Conservation (phyloP, 371 early-diverging fungal genomes). For the Mucor irregularis region DNA sequence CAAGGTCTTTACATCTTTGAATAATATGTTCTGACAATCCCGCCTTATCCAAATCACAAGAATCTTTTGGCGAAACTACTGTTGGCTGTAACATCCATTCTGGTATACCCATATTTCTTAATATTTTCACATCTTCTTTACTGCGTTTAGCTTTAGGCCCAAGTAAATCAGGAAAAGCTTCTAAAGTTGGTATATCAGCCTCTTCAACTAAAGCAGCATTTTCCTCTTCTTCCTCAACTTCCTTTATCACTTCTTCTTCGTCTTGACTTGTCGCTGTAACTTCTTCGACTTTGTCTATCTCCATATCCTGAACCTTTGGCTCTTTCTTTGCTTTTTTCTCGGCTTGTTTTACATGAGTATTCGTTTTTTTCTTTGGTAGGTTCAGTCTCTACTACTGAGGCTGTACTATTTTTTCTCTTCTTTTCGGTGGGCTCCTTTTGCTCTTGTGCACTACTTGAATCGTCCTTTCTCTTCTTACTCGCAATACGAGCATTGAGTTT, state of each 20-base stretch:
- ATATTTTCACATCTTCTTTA: slow-evolving; percentile 36
- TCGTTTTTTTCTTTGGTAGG: background rate
- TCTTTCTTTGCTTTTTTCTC: background rate
- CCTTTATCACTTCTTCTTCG: background rate
- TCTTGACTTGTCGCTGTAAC: background rate
- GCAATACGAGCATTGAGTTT: slow-evolving; percentile 24
- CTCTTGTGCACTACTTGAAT: background rate
- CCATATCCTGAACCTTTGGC: background rate
- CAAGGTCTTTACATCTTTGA: slow-evolving; percentile 63
- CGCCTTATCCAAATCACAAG: slow-evolving; percentile 45
- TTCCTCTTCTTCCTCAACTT: background rate
- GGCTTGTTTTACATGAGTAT: background rate
- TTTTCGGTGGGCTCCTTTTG: background rate
- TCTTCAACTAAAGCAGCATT: background rate
- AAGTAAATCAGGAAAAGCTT: slow-evolving; percentile 45
- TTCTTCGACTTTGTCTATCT: background rate
- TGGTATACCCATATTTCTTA: slow-evolving; percentile 75
- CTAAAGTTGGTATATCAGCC: slow-evolving; percentile 27
- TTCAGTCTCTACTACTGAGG: no score
- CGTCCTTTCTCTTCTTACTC: slow-evolving; percentile 21
- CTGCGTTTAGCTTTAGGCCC: slow-evolving; percentile 27
- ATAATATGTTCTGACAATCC: slow-evolving; percentile 62
- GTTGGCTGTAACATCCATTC: slow-evolving; percentile 85
- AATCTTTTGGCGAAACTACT: slow-evolving; percentile 62
- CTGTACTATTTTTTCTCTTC: background rate